Evolutionary conservation across 257 asterid genomes (phyloP).

Genomic region (Petunia secreta): DNA sequence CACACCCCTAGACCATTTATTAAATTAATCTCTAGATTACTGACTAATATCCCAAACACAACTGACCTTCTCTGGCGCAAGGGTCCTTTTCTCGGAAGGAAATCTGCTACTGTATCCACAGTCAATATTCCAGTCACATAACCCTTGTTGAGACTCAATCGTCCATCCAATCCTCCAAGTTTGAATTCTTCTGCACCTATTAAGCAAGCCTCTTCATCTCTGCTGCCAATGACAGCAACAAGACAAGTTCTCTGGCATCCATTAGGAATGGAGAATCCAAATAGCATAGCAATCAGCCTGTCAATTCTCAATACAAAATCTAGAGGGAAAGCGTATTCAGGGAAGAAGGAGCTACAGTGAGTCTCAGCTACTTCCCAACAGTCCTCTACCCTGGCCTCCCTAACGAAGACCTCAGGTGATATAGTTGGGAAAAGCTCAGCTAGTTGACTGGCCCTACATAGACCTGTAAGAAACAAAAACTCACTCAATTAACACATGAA

Average conservation of each 20-base stretch:
- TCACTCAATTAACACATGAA: background rate
- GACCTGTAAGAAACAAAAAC: conserved; percentile 41
- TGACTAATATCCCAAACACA: conserved; percentile 1
- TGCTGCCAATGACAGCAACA: conserved; percentile 71
- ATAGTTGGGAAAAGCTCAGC: conserved; percentile 70
- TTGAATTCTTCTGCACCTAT: conserved; percentile 66
- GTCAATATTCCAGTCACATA: conserved; percentile 86
- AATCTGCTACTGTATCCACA: conserved; percentile 89
- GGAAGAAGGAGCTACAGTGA: conserved; percentile 94
- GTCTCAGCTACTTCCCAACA: conserved; percentile 99
- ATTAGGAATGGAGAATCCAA: conserved; percentile 82
- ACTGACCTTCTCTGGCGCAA: conserved; percentile 78
- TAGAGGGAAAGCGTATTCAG: conserved; percentile 78
- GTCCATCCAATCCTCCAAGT: conserved; percentile 66
- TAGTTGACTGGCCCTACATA: conserved; percentile 77
- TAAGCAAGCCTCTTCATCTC: conserved; percentile 53
- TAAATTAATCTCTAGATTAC: conserved; percentile 13
- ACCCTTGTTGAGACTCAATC: conserved; percentile 67
- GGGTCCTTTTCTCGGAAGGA: conserved; percentile 91
- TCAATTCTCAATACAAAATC: conserved; percentile 82
- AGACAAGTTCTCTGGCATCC: conserved; percentile 88
- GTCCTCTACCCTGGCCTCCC: conserved; percentile 94
- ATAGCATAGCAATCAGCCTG: conserved; percentile 84
- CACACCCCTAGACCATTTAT: background rate
- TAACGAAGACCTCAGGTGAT: conserved; percentile 76